A percentile compares a stretch with the other conserved stretches of the same genome.
Evolutionary conservation across 345 rosid species (phyloP).

Genomic region (Cardiospermum halicacabum): DNA sequence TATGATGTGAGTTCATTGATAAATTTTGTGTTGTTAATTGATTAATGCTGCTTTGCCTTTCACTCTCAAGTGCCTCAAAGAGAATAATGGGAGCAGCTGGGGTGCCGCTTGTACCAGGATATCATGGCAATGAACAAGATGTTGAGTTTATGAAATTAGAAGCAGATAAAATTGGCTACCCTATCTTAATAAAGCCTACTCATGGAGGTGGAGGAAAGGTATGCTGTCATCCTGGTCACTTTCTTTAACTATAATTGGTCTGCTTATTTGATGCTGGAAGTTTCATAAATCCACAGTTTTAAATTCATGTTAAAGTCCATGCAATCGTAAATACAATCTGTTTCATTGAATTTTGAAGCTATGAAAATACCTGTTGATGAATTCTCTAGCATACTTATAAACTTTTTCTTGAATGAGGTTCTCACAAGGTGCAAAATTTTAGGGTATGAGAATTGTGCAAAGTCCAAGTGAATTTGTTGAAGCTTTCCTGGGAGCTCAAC

Average conservation of each 20-base stretch:
- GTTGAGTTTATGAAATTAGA: conserved; percentile 74
- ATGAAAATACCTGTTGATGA: not conserved
- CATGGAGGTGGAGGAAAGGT: conserved; percentile 99
- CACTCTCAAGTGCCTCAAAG: conserved; percentile 92
- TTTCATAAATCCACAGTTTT: not conserved
- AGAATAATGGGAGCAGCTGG: conserved; percentile 99
- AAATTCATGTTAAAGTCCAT: not conserved
- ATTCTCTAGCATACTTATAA: conserved; percentile 2
- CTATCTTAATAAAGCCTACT: conserved; percentile 85
- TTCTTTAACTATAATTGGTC: not conserved
- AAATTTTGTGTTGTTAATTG: conserved; percentile 1
- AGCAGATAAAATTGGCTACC: conserved; percentile 87
- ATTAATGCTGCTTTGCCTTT: conserved; percentile 16
- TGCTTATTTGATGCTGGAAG: not conserved
- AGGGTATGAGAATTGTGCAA: conserved; percentile 95
- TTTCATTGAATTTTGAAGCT: conserved; percentile 5
- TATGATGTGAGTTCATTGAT: not conserved
- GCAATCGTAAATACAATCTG: not conserved
- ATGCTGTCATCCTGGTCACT: conserved; percentile 4
- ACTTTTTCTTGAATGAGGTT: conserved; percentile 18
- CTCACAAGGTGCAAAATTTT: conserved; percentile 27
- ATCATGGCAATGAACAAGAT: conserved; percentile 88
- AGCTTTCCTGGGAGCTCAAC: conserved; percentile 90
- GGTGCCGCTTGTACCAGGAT: conserved; percentile 91
- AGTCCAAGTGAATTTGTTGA: conserved; percentile 60